These are phyloP conservation scores for Apophysomyces ossiformis DNA, from an alignment of 371 early-diverging fungal genomes.

Conservation along the genomic window DNA sequence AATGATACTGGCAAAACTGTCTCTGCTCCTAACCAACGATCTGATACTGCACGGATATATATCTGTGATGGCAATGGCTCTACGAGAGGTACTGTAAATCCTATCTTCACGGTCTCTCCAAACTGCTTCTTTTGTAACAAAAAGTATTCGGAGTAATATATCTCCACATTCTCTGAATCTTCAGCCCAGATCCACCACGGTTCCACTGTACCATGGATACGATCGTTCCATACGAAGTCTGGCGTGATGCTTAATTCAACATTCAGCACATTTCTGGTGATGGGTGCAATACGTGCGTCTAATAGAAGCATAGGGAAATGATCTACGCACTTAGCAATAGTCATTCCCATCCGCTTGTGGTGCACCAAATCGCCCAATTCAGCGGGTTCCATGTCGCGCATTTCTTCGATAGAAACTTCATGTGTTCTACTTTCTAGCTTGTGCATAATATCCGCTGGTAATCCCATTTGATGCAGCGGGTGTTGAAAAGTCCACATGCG, in stretches of 20 bases:
- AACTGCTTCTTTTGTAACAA: slow-evolving; percentile 53
- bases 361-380: slow-evolving; percentile 91
- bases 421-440: slow-evolving; percentile 73
- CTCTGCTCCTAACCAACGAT: slow-evolving; percentile 94
- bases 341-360: slow-evolving; percentile 78
- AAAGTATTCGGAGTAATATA: slow-evolving; percentile 63
- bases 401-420: slow-evolving; percentile 64
- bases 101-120: slow-evolving; percentile 67
- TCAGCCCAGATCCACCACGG: slow-evolving; percentile 97
- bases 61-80: slow-evolving; percentile 91
- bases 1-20: slow-evolving; percentile 86
- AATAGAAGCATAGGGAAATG: slow-evolving; percentile 87
- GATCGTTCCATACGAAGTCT: slow-evolving; percentile 93
- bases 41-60: slow-evolving; percentile 87
- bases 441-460: slow-evolving; percentile 75
- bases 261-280: slow-evolving; percentile 89
- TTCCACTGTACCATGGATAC: slow-evolving; percentile 85
- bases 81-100: slow-evolving; percentile 86
- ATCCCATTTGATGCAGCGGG: slow-evolving; percentile 85
- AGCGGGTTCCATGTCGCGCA: slow-evolving; percentile 83
- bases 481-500: slow-evolving; percentile 97
- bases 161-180: slow-evolving; percentile 67
- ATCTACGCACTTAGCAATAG: slow-evolving; percentile 72
- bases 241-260: slow-evolving; percentile 78
- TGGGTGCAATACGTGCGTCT: slow-evolving; percentile 83